Evolutionary conservation across 148 eudicot species (phyloP), one percentile per base, ranked within the genome.

Genomic region (Beta vulgaris): DNA sequence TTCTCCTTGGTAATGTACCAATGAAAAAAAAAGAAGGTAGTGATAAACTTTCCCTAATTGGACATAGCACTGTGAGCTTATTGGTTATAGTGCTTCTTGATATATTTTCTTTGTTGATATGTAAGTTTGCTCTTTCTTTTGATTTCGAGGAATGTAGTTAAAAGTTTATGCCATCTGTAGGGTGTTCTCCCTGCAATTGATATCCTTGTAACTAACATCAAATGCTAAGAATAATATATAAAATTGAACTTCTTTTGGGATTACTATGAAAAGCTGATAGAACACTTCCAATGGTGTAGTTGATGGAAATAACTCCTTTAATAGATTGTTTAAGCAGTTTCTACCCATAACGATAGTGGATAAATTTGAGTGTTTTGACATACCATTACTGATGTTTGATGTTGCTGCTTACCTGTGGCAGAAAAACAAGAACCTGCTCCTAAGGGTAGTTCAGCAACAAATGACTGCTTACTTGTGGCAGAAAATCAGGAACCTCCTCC

Each of bases 11-110:
- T n/a, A n/a, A n/a, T n/a, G n/a, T n/a, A n/a, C n/a, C n/a, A n/a
- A n/a, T n/a, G n/a, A n/a, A n/a, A n/a, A n/a, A n/a, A n/a, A n/a
- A 32, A 29, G 93, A 90, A 71, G 69, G 71, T 51, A 75, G 95
- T 90, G 79, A 90, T 90, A 40, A 21, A 3, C 32, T n/a, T 72
- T 63, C 34, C 29, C 66, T 36, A 19, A 67, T 35, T 71, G 49
- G 55, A 57, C 31, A 28, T 76, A 55, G n/a, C 49, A 34, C 13
- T 23, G 7, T 62, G 73, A 46, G 58, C 37, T 55, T 53, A 44
- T 49, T 15, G 12, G 13, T 39, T 11, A 36, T n/a, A 13, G 62
- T 55, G 12, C 37, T 18, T 15, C 42, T 35, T 55, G 21, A 62
- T 29, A 29, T 13, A 32, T 16, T 68, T 59, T 23, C 26, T 4